Evolutionary conservation across 139 green algal genomes (phyloP).

Genomic region (Edaphochlamys debaryana): DNA sequence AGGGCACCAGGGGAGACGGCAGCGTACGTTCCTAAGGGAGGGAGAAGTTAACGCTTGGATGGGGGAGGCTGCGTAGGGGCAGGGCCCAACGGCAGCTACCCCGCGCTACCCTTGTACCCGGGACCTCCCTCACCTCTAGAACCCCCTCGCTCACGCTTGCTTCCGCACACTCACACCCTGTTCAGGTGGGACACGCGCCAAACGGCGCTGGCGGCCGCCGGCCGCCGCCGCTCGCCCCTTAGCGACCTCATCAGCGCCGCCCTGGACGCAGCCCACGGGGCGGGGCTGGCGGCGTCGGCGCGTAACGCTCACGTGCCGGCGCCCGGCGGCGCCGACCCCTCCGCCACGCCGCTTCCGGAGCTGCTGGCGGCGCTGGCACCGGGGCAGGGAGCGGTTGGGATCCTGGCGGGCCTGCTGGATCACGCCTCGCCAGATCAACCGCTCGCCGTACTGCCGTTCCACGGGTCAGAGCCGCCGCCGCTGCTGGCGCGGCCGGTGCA

Average conservation of each 20-base stretch:
- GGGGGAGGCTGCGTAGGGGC: not conserved
- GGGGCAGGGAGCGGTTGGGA: slow-evolving; percentile 21
- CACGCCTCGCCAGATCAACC: not conserved
- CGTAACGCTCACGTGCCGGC: not conserved
- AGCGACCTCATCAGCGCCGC: not conserved
- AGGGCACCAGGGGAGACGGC: no score
- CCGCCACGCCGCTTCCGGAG: not conserved
- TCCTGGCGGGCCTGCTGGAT: slow-evolving; percentile 21
- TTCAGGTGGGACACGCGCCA: slow-evolving; percentile 19
- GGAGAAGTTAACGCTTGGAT: not conserved
- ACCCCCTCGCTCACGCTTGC: not conserved
- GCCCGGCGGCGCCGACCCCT: not conserved
- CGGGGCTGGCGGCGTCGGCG: not conserved
- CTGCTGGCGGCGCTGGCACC: not conserved
- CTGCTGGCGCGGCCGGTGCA: slow-evolving; percentile 24
- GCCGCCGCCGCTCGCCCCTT: not conserved
- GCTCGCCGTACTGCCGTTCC: slow-evolving; percentile 28
- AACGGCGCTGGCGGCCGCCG: not conserved
- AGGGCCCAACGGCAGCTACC: no score
- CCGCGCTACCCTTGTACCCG: not conserved
- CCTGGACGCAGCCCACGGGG: slow-evolving; percentile 14
- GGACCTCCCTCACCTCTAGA: not conserved
- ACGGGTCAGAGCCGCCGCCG: slow-evolving; percentile 20
- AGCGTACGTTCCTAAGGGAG: no score
- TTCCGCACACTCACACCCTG: no score